Conservation (phyloP, 1,284 basidiomycete species). For the Leccinum pallidistipes region DNA sequence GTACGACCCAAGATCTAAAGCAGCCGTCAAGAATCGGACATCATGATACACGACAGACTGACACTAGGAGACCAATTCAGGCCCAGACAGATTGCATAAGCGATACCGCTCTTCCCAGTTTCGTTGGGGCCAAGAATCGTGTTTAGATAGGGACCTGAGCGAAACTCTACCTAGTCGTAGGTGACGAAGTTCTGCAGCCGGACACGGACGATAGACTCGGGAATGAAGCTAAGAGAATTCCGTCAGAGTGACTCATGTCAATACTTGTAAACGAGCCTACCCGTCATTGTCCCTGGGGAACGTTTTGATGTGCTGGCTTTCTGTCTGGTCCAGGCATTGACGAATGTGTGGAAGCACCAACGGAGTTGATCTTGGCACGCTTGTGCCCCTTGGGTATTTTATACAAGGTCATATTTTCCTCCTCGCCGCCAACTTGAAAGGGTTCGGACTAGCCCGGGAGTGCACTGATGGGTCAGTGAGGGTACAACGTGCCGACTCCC, state of each 20-base stretch:
- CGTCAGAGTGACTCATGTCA: slow-evolving; percentile 8
- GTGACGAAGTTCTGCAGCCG: slow-evolving; percentile 92
- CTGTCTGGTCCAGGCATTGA: slow-evolving; percentile 17
- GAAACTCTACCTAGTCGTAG: slow-evolving; percentile 92
- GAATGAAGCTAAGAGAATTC: slow-evolving; percentile 66
- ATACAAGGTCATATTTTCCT: slow-evolving; percentile 25
- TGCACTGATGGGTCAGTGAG: not conserved
- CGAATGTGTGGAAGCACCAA: slow-evolving; percentile 49
- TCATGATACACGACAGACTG: slow-evolving; percentile 27
- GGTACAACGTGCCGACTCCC: no score
- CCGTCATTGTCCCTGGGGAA: slow-evolving; percentile 67
- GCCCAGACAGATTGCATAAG: slow-evolving; percentile 94
- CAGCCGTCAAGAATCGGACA: slow-evolving; percentile 3
- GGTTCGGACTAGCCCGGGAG: not conserved
- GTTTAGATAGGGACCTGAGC: slow-evolving; percentile 90
- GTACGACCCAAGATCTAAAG: slow-evolving; percentile 84
- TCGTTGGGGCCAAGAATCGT: slow-evolving; percentile 99
- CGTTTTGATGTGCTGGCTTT: slow-evolving; percentile 44
- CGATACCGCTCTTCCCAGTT: slow-evolving; percentile 93
- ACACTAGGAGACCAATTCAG: slow-evolving; percentile 86
- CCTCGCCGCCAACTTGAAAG: slow-evolving; percentile 16
- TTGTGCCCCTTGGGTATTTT: slow-evolving; percentile 51
- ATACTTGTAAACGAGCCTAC: slow-evolving; percentile 32
- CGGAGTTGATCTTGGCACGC: slow-evolving; percentile 57
- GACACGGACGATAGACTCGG: slow-evolving; percentile 92